phyloP scores from a whole-genome alignment of 305 asterid genomes.

The Fraxinus ornus region DNA sequence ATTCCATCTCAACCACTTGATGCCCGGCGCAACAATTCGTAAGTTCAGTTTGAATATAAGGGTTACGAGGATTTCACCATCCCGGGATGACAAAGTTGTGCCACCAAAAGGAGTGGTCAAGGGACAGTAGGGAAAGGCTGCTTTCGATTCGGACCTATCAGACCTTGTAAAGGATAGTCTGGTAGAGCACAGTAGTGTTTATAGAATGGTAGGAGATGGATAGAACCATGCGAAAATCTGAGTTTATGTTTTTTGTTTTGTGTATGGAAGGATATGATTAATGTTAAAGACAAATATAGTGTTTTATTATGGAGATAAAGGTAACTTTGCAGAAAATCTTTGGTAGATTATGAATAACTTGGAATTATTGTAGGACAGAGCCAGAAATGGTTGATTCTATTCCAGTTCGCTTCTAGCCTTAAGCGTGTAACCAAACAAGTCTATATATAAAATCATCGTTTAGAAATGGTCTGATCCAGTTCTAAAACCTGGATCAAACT shows the following conservation, averaged over 20 bases:
- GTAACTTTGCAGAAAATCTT: constrained; percentile 15
- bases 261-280: constrained; percentile 19
- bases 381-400: neutral
- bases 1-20: constrained; percentile 35
- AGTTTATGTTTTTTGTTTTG: constrained; percentile 3
- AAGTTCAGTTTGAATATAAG: neutral
- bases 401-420: neutral
- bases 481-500: neutral
- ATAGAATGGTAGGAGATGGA: constrained; percentile 33
- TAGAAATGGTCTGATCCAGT: neutral
- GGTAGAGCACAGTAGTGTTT: constrained; percentile 11
- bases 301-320: constrained; percentile 33
- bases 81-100: neutral
- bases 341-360: constrained; percentile 24
- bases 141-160: constrained; percentile 12
- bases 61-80: constrained; percentile 15
- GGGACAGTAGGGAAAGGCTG: neutral
- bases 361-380: neutral
- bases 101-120: neutral
- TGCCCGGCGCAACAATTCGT: constrained; percentile 33
- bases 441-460: neutral
- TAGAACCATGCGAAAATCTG: constrained; percentile 10
- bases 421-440: neutral
- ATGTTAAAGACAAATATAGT: constrained; percentile 22
- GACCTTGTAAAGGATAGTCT: constrained; percentile 23